These are phyloP conservation scores for Fusarium buxicola DNA, from an alignment of 2,329 filamentous ascomycete genomes.

Conservation along the genomic window DNA sequence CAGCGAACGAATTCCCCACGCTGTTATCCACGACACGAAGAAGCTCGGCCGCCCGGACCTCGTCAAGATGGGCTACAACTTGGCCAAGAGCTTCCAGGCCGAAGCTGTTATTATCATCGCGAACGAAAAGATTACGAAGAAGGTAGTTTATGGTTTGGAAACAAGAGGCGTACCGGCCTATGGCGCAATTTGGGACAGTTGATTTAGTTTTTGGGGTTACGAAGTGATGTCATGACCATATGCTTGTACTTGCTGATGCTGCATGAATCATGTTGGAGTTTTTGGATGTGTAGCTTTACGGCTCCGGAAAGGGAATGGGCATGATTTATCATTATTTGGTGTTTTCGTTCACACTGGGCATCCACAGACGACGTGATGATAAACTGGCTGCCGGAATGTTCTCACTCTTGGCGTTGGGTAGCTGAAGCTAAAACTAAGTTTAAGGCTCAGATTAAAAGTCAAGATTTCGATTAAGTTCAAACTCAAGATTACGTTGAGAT, in stretches of 20 bases:
- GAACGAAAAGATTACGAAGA: slow-evolving; percentile 74
- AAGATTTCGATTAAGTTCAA: neutral
- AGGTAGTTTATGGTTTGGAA: slow-evolving; percentile 77
- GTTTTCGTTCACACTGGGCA: neutral
- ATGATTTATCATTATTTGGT: slow-evolving; percentile 18
- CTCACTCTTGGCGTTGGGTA: slow-evolving; percentile 3
- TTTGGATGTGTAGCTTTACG: neutral
- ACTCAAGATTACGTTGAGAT: neutral
- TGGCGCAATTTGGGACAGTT: slow-evolving; percentile 78
- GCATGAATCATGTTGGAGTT: neutral
- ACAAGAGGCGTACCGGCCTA: slow-evolving; percentile 73
- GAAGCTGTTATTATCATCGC: slow-evolving; percentile 81
- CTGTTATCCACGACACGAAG: slow-evolving; percentile 75
- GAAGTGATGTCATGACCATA: neutral
- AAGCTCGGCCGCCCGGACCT: slow-evolving; percentile 69
- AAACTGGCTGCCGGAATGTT: slow-evolving; percentile 13
- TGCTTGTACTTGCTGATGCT: too few species aligned
- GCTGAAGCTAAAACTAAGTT: slow-evolving; percentile 20
- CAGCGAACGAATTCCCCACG: slow-evolving; percentile 66
- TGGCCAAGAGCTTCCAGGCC: slow-evolving; percentile 65
- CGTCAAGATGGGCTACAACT: slow-evolving; percentile 61
- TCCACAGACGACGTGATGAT: neutral
- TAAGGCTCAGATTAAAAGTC: slow-evolving; percentile 1
- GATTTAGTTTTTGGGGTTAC: slow-evolving; percentile 5
- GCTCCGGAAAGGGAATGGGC: slow-evolving; percentile 1